phyloP scores from a whole-genome alignment of 495 filamentous ascomycete species.

The Penicillium turbatum region DNA sequence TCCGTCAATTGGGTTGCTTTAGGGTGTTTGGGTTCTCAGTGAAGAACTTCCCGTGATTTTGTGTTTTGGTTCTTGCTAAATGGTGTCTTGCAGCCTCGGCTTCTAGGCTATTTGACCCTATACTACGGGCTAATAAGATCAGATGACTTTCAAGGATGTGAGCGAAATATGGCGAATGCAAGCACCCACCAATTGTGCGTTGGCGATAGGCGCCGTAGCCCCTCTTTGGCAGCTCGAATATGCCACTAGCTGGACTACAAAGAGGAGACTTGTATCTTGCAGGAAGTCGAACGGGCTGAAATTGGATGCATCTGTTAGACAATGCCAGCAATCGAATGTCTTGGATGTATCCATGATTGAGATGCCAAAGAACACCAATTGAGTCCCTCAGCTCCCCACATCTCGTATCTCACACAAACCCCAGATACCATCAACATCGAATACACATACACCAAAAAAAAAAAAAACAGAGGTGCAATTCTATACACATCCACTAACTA shows the following conservation, averaged over 20 bases:
- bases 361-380: too few relatives aligned
- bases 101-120: background rate
- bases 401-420: background rate
- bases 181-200: background rate
- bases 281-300: background rate
- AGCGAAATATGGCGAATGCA: background rate
- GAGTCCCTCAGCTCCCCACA: too few relatives aligned
- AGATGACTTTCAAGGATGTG: constrained; percentile 1
- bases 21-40: background rate
- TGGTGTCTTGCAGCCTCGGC: background rate
- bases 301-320: too few relatives aligned
- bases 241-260: background rate
- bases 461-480: background rate
- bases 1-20: background rate
- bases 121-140: background rate
- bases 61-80: background rate
- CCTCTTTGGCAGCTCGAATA: background rate
- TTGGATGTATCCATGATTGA: too few relatives aligned
- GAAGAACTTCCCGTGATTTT: background rate
- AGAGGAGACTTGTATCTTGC: background rate
- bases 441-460: too few relatives aligned
- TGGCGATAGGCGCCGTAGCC: background rate
- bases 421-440: background rate
- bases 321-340: too few relatives aligned
- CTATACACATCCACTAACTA: constrained; percentile 9